phyloP scores from a whole-genome alignment of 2,329 filamentous ascomycete genomes.

The Ramularia collo-cygni region DNA sequence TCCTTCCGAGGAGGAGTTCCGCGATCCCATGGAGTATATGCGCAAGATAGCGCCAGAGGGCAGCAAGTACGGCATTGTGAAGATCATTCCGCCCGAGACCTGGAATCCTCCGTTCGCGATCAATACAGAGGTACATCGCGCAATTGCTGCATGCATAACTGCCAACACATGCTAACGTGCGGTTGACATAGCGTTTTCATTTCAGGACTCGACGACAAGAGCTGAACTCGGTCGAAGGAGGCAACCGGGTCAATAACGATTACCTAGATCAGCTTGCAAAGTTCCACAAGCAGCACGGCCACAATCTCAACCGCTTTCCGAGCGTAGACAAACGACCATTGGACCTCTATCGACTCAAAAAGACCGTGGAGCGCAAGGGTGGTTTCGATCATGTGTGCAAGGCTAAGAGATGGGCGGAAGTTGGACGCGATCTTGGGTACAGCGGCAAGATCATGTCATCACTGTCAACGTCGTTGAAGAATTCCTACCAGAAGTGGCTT shows the following conservation, averaged over 20 bases:
- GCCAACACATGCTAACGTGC: constrained; percentile 19
- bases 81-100: constrained; percentile 84
- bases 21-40: constrained; percentile 88
- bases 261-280: constrained; percentile 93
- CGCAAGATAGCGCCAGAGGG: constrained; percentile 85
- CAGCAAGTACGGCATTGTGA: constrained; percentile 82
- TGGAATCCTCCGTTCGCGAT: constrained; percentile 97
- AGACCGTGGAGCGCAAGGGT: constrained; percentile 87
- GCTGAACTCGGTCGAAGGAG: constrained; percentile 95
- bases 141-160: background rate
- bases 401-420: constrained; percentile 97
- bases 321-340: constrained; percentile 97
- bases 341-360: constrained; percentile 92
- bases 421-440: constrained; percentile 91
- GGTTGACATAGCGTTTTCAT: constrained; percentile 69
- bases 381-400: constrained; percentile 97
- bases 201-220: constrained; percentile 95
- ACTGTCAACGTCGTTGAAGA: constrained; percentile 92
- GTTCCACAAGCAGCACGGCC: constrained; percentile 95
- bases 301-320: constrained; percentile 85
- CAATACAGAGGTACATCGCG: constrained; percentile 72
- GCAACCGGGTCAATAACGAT: constrained; percentile 88
- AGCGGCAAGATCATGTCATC: constrained; percentile 99
- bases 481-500: constrained; percentile 95
- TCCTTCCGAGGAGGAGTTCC: constrained; percentile 89